phyloP scores from a whole-genome alignment of 345 rosid genomes.

The Orychophragmus violaceus region DNA sequence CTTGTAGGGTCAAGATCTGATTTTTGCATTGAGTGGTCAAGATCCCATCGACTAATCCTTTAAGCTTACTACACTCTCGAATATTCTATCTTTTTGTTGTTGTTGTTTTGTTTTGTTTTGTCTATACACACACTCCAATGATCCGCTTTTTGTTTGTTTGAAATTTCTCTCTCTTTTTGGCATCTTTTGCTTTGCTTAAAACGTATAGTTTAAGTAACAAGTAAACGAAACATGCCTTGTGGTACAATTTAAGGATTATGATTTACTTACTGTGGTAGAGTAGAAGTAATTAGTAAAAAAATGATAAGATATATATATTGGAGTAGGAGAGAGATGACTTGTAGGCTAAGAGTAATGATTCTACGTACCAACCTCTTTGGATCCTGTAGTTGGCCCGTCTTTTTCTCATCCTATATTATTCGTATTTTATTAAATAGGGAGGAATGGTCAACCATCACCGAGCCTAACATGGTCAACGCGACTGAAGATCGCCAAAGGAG shows the following conservation, averaged over 20 bases:
- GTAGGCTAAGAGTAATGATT: conserved; percentile 21
- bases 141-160: background rate
- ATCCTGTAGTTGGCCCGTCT: conserved; percentile 16
- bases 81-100: background rate
- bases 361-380: background rate
- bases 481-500: conserved; percentile 72
- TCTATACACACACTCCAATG: background rate
- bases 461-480: conserved; percentile 86
- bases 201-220: background rate
- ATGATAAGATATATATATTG: background rate
- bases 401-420: conserved; percentile 6
- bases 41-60: background rate
- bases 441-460: conserved; percentile 67
- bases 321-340: conserved; percentile 5
- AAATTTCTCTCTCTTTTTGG: conserved; percentile 13
- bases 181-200: background rate
- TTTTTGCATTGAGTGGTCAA: background rate
- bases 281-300: conserved; percentile 7
- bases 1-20: conserved; percentile 16
- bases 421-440: conserved; percentile 40
- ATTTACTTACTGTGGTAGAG: background rate
- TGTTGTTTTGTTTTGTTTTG: background rate
- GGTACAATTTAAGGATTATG: background rate
- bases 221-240: background rate
- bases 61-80: background rate